These are phyloP conservation scores for Penicillium flavigenum DNA, from an alignment of 495 filamentous ascomycete genomes.

Conservation along the genomic window DNA sequence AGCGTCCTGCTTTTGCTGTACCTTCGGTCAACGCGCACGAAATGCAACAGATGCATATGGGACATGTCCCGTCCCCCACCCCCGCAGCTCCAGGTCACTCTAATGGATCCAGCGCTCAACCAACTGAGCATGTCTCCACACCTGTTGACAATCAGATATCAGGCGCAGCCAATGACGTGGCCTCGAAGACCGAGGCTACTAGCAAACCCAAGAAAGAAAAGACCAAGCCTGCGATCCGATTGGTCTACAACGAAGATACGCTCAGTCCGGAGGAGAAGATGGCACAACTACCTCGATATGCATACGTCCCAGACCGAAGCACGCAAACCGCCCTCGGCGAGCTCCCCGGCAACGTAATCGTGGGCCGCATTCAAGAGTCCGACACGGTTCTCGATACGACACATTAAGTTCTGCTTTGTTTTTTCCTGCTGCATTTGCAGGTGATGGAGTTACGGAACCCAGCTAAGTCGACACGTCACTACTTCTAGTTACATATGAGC, in stretches of 20 bases:
- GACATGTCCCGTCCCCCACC: constrained; percentile 35
- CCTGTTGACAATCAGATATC: constrained; percentile 65
- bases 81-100: constrained; percentile 31
- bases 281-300: constrained; percentile 74
- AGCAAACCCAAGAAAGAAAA: constrained; percentile 70
- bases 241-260: constrained; percentile 77
- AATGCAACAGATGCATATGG: constrained; percentile 65
- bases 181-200: constrained; percentile 28
- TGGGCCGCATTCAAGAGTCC: constrained; percentile 36
- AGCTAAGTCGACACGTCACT: constrained; percentile 49
- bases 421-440: constrained; percentile 7
- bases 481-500: constrained; percentile 36
- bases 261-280: constrained; percentile 86
- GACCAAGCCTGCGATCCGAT: constrained; percentile 58
- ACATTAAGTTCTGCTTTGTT: constrained; percentile 24
- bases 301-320: constrained; percentile 57
- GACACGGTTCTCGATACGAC: constrained; percentile 41
- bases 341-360: constrained; percentile 37
- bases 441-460: constrained; percentile 27
- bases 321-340: constrained; percentile 38
- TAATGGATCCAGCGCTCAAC: constrained; percentile 40
- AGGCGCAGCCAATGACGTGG: constrained; percentile 33
- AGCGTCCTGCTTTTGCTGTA: constrained; percentile 60
- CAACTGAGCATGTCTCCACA: constrained; percentile 38
- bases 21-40: constrained; percentile 57